Base-by-base conservation (phyloP, 768 basidiomycete genomes). In the Termitomyces sp. region DNA sequence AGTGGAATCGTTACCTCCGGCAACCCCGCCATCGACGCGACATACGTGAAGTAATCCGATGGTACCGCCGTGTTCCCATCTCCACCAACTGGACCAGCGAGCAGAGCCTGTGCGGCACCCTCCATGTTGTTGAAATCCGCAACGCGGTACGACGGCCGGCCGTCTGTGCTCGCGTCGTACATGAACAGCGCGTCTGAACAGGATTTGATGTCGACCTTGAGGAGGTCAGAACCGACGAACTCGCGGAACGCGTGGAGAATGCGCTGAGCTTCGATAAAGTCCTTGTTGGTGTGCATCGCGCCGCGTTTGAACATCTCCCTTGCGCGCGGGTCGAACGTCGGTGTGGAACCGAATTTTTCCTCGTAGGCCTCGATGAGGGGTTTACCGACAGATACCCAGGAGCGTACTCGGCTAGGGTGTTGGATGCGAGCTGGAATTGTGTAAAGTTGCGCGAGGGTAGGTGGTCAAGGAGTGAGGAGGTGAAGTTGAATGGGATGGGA, bases 1-100 rank as follows among this genome's bases (percentile, higher is more conserved):
- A 75, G 58, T 6, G 74, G 74, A 12, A 75, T 60, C 10, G 72
- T 74, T 16, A 73, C 61, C 58, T 75, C 74, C 21, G 74, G 73
- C 29, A 74, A 59, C 34, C 69, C 73, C 4, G 64, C 73, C 73
- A 74, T 74, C 37, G 74, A 72, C n/a, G 69, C 69, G 11, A 75
- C 40, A 43, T 66, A 72, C 49, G 68, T 69, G 57, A 73, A 69
- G 51, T 67, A 72, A 41, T 73, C 68, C 0, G 71, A 57, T 3
- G 55, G 58, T 19, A 59, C 59, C 2, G 54, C 44, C 8, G 6
- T 16, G 5, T 17, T 3, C 7, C 54, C 53, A 1, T 9, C 53
- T 0, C 27, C 56, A 0, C 44, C 58, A 1, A 57, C 55, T 8
- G 67, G 58, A 4, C 64, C 55, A 0, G 64, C 66, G 7, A 73